Conservation (phyloP, 352 stramenopile genomes). For the Phytophthora nicotianae region DNA sequence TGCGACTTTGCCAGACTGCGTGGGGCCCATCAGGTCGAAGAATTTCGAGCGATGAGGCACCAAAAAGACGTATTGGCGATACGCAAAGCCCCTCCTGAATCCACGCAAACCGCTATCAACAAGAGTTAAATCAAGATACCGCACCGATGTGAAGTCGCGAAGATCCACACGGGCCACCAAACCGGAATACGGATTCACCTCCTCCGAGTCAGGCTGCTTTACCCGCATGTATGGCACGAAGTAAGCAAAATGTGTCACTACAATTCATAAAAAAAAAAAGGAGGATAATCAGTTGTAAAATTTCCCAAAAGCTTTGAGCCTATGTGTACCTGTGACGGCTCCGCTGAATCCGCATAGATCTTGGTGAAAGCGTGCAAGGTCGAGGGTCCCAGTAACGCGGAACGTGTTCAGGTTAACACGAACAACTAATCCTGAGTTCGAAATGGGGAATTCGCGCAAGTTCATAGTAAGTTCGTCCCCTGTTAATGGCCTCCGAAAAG, state of each 20-base stretch:
- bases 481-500: slow-evolving; percentile 45
- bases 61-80: slow-evolving; percentile 75
- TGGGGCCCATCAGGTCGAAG: slow-evolving; percentile 25
- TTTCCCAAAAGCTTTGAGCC: neutral
- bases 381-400: slow-evolving; percentile 42
- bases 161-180: slow-evolving; percentile 66
- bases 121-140: slow-evolving; percentile 54
- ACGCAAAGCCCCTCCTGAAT: slow-evolving; percentile 76
- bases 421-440: slow-evolving; percentile 66
- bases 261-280: too few species aligned
- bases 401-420: slow-evolving; percentile 65
- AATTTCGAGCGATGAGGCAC: slow-evolving; percentile 55
- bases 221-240: slow-evolving; percentile 76
- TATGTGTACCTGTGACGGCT: slow-evolving; percentile 46
- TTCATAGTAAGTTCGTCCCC: slow-evolving; percentile 64
- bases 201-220: slow-evolving; percentile 35
- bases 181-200: slow-evolving; percentile 60
- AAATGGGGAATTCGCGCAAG: slow-evolving; percentile 72
- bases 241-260: slow-evolving; percentile 74
- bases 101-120: slow-evolving; percentile 59
- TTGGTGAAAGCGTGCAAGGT: slow-evolving; percentile 51
- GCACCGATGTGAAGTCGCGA: slow-evolving; percentile 60
- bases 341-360: slow-evolving; percentile 74
- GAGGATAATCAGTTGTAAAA: neutral
- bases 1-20: slow-evolving; percentile 67